Conservation (phyloP, 2,329 filamentous ascomycete genomes). For the Diaporthe caulivora region DNA sequence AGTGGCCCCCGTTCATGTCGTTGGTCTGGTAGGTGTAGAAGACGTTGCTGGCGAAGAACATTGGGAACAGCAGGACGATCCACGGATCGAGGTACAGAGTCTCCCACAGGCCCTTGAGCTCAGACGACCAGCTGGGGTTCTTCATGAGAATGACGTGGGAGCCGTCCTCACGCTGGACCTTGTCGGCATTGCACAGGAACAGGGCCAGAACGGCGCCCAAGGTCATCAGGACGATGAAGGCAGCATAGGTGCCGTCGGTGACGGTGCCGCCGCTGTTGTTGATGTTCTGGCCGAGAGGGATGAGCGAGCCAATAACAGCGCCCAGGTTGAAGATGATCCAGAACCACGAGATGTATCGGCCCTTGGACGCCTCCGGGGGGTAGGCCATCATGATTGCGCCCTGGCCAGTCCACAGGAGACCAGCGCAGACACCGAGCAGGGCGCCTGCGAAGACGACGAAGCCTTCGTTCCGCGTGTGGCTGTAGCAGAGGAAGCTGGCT, state of each 20-base stretch:
- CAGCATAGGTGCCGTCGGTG: constrained; percentile 86
- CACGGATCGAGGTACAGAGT: constrained; percentile 78
- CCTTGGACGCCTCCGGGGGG: constrained; percentile 83
- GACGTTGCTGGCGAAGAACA: constrained; percentile 85
- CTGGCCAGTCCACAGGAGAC: constrained; percentile 85
- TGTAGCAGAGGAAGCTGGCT: constrained; percentile 77
- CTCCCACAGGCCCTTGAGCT: constrained; percentile 81
- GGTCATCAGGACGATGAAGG: constrained; percentile 87
- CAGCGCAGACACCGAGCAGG: constrained; percentile 82
- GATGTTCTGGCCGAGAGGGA: constrained; percentile 81
- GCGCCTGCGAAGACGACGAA: constrained; percentile 84
- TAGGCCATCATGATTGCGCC: constrained; percentile 93
- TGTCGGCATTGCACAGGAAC: constrained; percentile 76
- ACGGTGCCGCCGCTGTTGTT: constrained; percentile 67
- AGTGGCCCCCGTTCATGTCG: constrained; percentile 76
- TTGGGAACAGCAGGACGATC: constrained; percentile 82
- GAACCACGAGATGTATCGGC: constrained; percentile 89
- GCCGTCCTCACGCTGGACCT: constrained; percentile 81
- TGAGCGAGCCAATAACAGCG: constrained; percentile 85
- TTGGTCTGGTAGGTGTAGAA: constrained; percentile 84
- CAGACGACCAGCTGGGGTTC: constrained; percentile 87
- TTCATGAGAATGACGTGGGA: constrained; percentile 89
- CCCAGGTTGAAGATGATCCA: constrained; percentile 97
- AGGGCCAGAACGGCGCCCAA: constrained; percentile 78
- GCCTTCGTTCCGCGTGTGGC: constrained; percentile 74